phyloP scores from a whole-genome alignment of 2,329 filamentous ascomycete species.

The Paecilomyces variotii region DNA sequence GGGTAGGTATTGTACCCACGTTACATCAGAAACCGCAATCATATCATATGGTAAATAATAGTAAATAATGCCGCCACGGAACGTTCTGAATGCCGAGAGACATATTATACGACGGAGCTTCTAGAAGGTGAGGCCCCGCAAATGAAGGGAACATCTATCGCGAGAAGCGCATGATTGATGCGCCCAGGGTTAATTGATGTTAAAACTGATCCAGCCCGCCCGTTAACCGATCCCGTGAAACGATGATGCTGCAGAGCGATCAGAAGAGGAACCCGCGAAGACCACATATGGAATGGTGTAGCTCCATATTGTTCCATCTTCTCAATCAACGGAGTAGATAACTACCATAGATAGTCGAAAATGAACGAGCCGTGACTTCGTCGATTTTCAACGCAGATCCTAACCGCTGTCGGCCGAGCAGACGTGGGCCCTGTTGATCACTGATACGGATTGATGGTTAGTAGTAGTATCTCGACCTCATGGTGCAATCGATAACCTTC shows the following conservation, averaged over 20 bases:
- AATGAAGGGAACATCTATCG: neutral
- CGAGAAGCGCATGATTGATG: neutral
- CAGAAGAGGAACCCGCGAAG: neutral
- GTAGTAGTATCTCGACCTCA: neutral
- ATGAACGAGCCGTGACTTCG: neutral
- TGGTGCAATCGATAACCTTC: neutral
- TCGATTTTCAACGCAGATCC: neutral
- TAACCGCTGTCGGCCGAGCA: neutral
- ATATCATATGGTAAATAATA: neutral
- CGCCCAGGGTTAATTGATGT: neutral
- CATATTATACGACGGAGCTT: neutral
- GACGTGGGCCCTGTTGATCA: neutral
- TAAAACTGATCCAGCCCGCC: neutral
- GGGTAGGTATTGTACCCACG: neutral
- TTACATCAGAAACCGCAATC: neutral
- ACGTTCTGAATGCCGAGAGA: neutral
- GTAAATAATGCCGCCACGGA: neutral
- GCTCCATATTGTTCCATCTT: neutral
- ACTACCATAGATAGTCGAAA: neutral
- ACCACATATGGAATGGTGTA: neutral
- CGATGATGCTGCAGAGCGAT: neutral
- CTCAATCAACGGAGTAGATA: neutral
- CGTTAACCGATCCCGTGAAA: neutral
- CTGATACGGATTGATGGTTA: neutral
- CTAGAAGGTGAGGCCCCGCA: neutral